These are phyloP conservation scores for Aspergillus sojae DNA, from an alignment of 2,329 filamentous ascomycete species.

Conservation along the genomic window DNA sequence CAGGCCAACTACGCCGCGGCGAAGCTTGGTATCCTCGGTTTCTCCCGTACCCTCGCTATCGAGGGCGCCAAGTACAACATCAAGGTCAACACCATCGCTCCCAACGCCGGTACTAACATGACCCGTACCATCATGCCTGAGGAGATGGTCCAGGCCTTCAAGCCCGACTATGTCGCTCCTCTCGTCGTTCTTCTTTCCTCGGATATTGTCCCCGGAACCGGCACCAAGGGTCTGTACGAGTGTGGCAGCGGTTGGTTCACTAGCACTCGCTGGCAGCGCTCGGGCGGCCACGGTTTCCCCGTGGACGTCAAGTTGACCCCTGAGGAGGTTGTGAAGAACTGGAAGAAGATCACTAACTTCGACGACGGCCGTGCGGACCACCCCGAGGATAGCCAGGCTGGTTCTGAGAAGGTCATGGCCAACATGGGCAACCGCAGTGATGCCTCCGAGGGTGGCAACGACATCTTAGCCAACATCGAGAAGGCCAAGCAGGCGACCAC, in stretches of 20 bases:
- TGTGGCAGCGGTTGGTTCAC: conserved; percentile 93
- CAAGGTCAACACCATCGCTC: conserved; percentile 95
- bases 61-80: conserved; percentile 98
- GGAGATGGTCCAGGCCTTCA: conserved; percentile 98
- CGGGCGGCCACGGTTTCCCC: conserved; percentile 87
- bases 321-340: conserved; percentile 76
- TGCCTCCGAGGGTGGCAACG: conserved; percentile 54
- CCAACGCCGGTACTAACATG: conserved; percentile 95
- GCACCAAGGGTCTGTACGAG: conserved; percentile 88
- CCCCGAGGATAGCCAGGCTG: conserved; percentile 76
- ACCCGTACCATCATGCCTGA: conserved; percentile 92
- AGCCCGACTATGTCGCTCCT: conserved; percentile 97
- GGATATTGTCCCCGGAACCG: conserved; percentile 81
- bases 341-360: conserved; percentile 81
- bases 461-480: conserved; percentile 75
- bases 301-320: conserved; percentile 80
- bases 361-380: conserved; percentile 85
- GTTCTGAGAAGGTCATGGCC: conserved; percentile 75
- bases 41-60: conserved; percentile 88
- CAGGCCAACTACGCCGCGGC: conserved; percentile 96
- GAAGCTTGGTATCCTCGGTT: conserved; percentile 90
- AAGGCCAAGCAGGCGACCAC: conserved; percentile 71
- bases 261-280: conserved; percentile 91
- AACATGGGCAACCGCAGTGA: conserved; percentile 78
- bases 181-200: conserved; percentile 83